Evolutionary conservation across 352 stramenopile species (phyloP).

Genomic region (Pythium monospermum): DNA sequence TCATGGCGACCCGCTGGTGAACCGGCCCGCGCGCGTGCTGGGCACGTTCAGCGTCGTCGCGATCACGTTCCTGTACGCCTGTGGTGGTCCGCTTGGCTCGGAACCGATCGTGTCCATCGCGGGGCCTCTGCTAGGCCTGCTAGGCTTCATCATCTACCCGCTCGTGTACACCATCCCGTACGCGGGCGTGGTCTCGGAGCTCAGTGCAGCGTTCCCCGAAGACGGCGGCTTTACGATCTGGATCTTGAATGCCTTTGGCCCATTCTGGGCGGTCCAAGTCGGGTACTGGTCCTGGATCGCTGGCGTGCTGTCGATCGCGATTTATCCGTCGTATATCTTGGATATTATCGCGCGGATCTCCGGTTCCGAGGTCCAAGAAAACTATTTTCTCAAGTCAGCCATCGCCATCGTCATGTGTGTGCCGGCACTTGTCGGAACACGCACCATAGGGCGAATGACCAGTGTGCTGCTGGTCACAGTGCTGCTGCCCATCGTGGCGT

Average conservation of each 20-base stretch:
- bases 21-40: conserved; percentile 24
- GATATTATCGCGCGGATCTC: neutral
- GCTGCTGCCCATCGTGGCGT: conserved; percentile 16
- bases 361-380: neutral
- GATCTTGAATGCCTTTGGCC: conserved; percentile 61
- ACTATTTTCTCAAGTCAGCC: conserved; percentile 17
- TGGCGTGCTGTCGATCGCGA: conserved; percentile 32
- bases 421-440: conserved; percentile 20
- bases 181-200: conserved; percentile 51
- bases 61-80: conserved; percentile 50
- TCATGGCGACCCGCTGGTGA: no score
- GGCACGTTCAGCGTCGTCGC: conserved; percentile 33
- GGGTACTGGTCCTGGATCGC: conserved; percentile 83
- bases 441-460: conserved; percentile 11
- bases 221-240: conserved; percentile 71
- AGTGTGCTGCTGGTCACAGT: conserved; percentile 8
- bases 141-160: conserved; percentile 52
- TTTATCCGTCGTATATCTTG: conserved; percentile 51
- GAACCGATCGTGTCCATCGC: conserved; percentile 49
- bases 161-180: conserved; percentile 59
- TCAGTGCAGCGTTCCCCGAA: conserved; percentile 68
- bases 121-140: conserved; percentile 49
- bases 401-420: conserved; percentile 16
- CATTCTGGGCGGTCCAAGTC: conserved; percentile 77
- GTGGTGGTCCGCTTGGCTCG: conserved; percentile 44